phyloP scores from a whole-genome alignment of 2,329 filamentous ascomycete genomes.

The Ophiostoma triangulosporum region DNA sequence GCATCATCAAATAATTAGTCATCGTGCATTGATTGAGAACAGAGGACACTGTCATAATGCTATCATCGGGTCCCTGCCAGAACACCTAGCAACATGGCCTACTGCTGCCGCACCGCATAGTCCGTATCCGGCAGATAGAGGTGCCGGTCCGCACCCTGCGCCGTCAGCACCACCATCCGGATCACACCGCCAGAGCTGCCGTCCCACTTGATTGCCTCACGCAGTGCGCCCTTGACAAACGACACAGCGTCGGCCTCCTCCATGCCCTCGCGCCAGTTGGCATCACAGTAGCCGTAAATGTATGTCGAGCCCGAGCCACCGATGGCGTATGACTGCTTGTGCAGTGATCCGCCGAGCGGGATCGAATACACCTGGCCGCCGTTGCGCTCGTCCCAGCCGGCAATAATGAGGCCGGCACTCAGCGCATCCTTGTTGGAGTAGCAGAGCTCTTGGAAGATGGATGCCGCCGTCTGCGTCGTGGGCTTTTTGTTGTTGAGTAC shows the following conservation, averaged over 20 bases:
- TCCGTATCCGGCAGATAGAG: slow-evolving; percentile 87
- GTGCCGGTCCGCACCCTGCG: slow-evolving; percentile 79
- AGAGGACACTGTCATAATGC: neutral
- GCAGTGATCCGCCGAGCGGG: slow-evolving; percentile 85
- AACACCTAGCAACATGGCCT: neutral
- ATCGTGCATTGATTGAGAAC: too few species aligned
- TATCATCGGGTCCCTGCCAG: too few species aligned
- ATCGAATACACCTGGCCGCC: slow-evolving; percentile 97
- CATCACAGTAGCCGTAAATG: slow-evolving; percentile 98
- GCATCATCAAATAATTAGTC: too few species aligned
- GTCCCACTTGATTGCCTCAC: slow-evolving; percentile 98
- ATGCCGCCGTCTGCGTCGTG: slow-evolving; percentile 87
- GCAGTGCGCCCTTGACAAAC: slow-evolving; percentile 83
- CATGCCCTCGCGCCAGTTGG: slow-evolving; percentile 92
- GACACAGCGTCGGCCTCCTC: slow-evolving; percentile 77
- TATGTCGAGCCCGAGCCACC: slow-evolving; percentile 96
- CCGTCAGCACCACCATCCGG: slow-evolving; percentile 90
- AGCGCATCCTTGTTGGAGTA: slow-evolving; percentile 93
- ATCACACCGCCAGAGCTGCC: slow-evolving; percentile 97
- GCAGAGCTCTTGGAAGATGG: slow-evolving; percentile 95
- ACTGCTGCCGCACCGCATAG: slow-evolving; percentile 61
- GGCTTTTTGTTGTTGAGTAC: slow-evolving; percentile 81
- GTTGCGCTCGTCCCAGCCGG: slow-evolving; percentile 91
- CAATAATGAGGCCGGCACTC: slow-evolving; percentile 93
- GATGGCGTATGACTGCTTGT: slow-evolving; percentile 94